phyloP scores from a whole-genome alignment of 2,329 filamentous ascomycete genomes.

The Cytospora schulzeri region DNA sequence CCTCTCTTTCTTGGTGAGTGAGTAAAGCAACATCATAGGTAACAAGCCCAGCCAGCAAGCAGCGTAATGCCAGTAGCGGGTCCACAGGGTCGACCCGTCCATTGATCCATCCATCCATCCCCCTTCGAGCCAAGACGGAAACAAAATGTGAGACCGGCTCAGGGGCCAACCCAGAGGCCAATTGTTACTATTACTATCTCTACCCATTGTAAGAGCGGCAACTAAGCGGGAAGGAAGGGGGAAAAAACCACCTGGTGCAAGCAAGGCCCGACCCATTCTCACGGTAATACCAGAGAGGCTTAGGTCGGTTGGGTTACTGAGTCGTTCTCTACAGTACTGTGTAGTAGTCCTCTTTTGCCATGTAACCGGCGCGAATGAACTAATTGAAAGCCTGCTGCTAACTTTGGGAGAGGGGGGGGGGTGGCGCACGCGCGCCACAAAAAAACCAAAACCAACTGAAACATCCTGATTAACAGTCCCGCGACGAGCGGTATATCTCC shows the following conservation, averaged over 20 bases:
- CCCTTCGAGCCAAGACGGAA: constrained; percentile 7
- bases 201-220: no score
- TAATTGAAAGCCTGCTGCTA: no score
- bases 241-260: not conserved
- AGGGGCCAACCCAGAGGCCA: constrained; percentile 11
- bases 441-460: not conserved
- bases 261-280: not conserved
- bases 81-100: not conserved
- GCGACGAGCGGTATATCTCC: no score
- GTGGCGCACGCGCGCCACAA: not conserved
- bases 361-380: no score
- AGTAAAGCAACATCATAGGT: not conserved
- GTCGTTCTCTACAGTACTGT: no score
- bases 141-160: constrained; percentile 8
- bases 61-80: no score
- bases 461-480: no score
- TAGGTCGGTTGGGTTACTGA: not conserved
- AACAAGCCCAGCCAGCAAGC: no score
- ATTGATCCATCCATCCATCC: not conserved
- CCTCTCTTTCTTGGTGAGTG: no score
- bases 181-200: constrained; percentile 5
- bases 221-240: no score
- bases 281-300: not conserved
- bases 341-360: not conserved
- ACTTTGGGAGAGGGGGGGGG: no score